These are phyloP conservation scores for Neurospora hispaniola DNA, from an alignment of 495 filamentous ascomycete species.

Conservation along the genomic window DNA sequence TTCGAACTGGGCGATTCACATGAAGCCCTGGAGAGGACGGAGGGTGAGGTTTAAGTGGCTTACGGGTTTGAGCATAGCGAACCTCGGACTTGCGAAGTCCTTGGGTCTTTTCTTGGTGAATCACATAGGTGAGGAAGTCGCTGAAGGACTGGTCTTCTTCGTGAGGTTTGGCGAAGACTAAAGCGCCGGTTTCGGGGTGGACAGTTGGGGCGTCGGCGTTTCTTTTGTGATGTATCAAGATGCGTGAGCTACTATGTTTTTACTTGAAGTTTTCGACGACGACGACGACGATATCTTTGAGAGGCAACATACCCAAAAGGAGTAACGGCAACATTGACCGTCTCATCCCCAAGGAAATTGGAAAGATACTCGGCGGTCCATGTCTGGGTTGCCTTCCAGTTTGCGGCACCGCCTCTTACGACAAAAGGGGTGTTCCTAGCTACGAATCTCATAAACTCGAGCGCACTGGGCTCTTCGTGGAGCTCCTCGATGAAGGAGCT, in stretches of 20 bases:
- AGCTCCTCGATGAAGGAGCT: conserved; percentile 42
- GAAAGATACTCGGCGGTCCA: conserved; percentile 51
- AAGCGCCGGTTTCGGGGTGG: conserved; percentile 15
- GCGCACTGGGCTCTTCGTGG: conserved; percentile 49
- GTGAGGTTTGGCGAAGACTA: conserved; percentile 46
- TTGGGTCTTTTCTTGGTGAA: conserved; percentile 23
- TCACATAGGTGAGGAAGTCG: conserved; percentile 37
- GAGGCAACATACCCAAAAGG: conserved; percentile 44
- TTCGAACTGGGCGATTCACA: too few species aligned
- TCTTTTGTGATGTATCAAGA: conserved; percentile 20
- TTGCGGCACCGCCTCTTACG: conserved; percentile 42
- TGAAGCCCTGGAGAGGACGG: too few species aligned
- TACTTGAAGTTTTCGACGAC: not conserved
- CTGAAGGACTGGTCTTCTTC: conserved; percentile 41
- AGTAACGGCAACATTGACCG: conserved; percentile 62
- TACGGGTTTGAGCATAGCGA: conserved; percentile 46
- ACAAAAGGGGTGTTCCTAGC: conserved; percentile 60
- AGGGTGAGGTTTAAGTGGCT: not conserved
- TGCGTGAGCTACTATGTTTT: not conserved
- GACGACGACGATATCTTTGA: too few species aligned
- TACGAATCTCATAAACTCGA: conserved; percentile 66
- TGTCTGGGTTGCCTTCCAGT: conserved; percentile 47
- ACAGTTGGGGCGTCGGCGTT: conserved; percentile 51
- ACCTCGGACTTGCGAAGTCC: conserved; percentile 20
- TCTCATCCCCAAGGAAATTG: conserved; percentile 35